Evolutionary conservation across 768 basidiomycete species (phyloP), one percentile per base, ranked within the genome.

Genomic region (Clathrus columnatus): DNA sequence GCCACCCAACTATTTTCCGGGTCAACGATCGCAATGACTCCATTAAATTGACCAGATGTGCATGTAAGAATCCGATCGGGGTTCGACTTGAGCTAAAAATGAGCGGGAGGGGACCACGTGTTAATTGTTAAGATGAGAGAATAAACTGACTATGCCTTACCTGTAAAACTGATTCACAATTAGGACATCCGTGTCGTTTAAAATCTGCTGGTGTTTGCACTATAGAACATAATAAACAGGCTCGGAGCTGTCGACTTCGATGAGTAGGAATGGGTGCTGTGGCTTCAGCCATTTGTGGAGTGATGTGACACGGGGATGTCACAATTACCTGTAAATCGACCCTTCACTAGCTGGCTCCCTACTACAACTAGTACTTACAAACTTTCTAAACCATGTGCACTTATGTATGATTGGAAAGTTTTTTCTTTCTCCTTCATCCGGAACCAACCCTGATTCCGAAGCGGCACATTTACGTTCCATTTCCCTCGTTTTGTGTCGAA

Each of bases 161-260:
- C 76, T 93, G 87, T 68, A 98, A 79, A 61, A 94, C 76, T 66
- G 95, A 91, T 62, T 98, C 95, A 65, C 96, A 99, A 68, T 99
- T 99, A 44, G 95, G 95, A 67, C 96, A 99, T 5, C 96, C 96
- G 20, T 75, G 71, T 62, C 80, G 83, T 43, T 85, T 75, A 67
- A 97, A 99, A 61, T 97, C 95, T 41, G 75, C 72, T 0, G 91
- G 82, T 0, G 83, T 75, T 63, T 91, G 91, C 18, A 98, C 81
- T 59, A 96, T 80, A 0, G 93, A 96, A 69, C 96, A 99, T 41
- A 97, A 78, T 1, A 97, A 77, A 65, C 95, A 99, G 18, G 95
- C 94, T 53, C 95, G 80, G 7, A 94, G 80, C 55, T 82, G 78
- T 64, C 84, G 88, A 56, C 83, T 82, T 62, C 77, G 83, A 42